A percentile compares a stretch with the other conserved stretches of the same genome.
phyloP scores from a whole-genome alignment of 2,329 filamentous ascomycete species.

The Blumeriella jaapii region DNA sequence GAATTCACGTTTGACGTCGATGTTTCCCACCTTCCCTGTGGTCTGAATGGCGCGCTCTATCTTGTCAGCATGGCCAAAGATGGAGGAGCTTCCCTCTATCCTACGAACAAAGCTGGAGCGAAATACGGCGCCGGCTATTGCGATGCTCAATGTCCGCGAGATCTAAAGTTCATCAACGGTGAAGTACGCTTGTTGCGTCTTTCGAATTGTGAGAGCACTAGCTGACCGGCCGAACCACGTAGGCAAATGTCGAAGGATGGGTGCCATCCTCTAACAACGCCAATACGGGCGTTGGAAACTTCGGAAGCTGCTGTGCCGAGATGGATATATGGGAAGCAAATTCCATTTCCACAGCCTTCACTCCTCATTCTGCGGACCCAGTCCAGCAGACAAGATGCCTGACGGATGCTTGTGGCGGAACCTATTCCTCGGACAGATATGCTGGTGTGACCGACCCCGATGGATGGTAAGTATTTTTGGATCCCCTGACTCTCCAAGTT shows the following conservation, averaged over 20 bases:
- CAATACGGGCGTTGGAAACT: conserved; percentile 40
- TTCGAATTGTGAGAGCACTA: not conserved
- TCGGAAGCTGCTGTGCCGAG: conserved; percentile 54
- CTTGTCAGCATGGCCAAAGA: conserved; percentile 50
- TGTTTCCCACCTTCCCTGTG: conserved; percentile 55
- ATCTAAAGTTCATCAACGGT: conserved; percentile 42
- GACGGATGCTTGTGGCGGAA: conserved; percentile 29
- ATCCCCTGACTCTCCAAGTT: no score
- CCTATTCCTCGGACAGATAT: conserved; percentile 37
- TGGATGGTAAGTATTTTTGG: no score
- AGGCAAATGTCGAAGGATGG: conserved; percentile 44
- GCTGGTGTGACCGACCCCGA: conserved; percentile 46
- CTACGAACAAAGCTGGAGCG: conserved; percentile 44
- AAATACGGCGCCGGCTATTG: conserved; percentile 52
- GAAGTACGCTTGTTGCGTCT: no score
- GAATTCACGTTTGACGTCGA: conserved; percentile 67
- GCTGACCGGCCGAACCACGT: conserved; percentile 1
- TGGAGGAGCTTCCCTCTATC: conserved; percentile 42
- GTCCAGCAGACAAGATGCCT: conserved; percentile 31
- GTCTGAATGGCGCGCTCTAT: conserved; percentile 62
- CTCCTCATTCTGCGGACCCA: conserved; percentile 44
- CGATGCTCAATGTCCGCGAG: conserved; percentile 44
- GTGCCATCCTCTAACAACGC: conserved; percentile 34
- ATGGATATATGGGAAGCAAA: conserved; percentile 61
- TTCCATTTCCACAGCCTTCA: conserved; percentile 43